Evolutionary conservation across 352 stramenopile genomes (phyloP).

Genomic region (Globisporangium cederbergense): DNA sequence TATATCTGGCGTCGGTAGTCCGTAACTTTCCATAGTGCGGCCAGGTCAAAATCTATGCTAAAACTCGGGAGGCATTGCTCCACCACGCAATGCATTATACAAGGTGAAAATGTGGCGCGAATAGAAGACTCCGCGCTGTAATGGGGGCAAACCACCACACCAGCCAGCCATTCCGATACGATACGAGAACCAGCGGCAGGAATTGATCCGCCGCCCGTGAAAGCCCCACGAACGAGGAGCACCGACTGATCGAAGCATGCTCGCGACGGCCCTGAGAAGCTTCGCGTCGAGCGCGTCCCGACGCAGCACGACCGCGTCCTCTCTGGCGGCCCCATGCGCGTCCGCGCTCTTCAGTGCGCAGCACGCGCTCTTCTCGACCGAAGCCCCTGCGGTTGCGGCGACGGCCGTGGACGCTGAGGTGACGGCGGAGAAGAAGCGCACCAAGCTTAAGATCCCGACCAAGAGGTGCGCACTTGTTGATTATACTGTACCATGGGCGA

Average conservation of each 20-base stretch:
- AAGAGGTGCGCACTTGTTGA: conserved; percentile 39
- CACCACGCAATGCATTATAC: too few relatives aligned
- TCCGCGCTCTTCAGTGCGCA: conserved; percentile 29
- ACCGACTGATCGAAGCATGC: conserved; percentile 27
- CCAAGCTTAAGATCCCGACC: conserved; percentile 81
- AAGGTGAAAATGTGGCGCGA: too few relatives aligned
- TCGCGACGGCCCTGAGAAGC: conserved; percentile 55
- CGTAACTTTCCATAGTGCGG: too few relatives aligned
- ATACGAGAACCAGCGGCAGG: conserved; percentile 1
- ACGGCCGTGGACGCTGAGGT: conserved; percentile 12
- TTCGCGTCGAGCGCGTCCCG: conserved; percentile 34
- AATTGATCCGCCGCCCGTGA: conserved; percentile 5
- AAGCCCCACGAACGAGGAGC: conserved; percentile 3
- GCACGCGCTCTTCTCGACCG: conserved; percentile 39
- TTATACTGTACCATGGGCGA: not conserved
- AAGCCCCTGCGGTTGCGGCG: conserved; percentile 15
- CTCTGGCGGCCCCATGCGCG: conserved; percentile 5
- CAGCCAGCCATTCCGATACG: conserved; percentile 12
- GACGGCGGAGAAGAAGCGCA: conserved; percentile 36
- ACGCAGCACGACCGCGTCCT: not conserved
- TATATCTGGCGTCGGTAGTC: too few relatives aligned
- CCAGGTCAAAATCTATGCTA: too few relatives aligned
- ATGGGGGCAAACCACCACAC: not conserved
- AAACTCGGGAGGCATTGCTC: too few relatives aligned
- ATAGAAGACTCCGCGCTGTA: too few relatives aligned